Evolutionary conservation across 495 filamentous ascomycete species (phyloP), one percentile per base, ranked within the genome.

Genomic region (Hypoxylon crocopeplum): DNA sequence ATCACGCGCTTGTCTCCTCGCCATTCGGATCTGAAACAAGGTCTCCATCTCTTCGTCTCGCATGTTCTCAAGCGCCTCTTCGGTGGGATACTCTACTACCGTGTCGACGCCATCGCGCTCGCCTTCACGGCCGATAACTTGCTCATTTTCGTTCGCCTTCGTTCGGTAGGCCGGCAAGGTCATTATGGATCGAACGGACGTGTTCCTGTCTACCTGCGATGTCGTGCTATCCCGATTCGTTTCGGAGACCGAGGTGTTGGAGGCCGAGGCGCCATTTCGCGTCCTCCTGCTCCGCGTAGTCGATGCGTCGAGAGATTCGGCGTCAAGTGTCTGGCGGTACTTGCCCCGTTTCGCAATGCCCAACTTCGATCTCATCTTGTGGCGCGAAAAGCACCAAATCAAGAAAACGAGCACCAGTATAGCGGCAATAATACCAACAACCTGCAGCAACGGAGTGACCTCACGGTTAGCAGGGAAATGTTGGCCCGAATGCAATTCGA

Each of bases 41-140:
- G 89, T 81, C 38, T 93, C 89, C 94, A 98, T 98, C 66, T 98
- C 88, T 25, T 89, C 85, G 50, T 98, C 93, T n/a, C 94, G 81
- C 29, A 92, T 77, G 1, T 70, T 72, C 66, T 98, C 94, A 64
- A 94, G 85, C 40, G 93, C 72, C 58, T 76, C 75, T 8, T 64
- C 74, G 3, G 76, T 73, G n/a, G 73, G 77, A 59, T 72, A 61
- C 70, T 98, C 94, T 22, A 98, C 76, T 2, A 98, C 93, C 27
- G 90, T 82, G 63, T 98, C 94, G 61, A 98, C 93, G 2, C 94
- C 94, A 36, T 77, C 93, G 20, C 94, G 83, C 69, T 98, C 94
- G 25, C 94, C 94, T 72, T 95, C 94, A 0, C 94, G 84, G 11
- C 85, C 94, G 33, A 98, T 81, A n/a, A 97, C 84, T 59, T 87